Evolutionary conservation across 805 yeast species (phyloP).

Genomic region (Candida parachauliodes): DNA sequence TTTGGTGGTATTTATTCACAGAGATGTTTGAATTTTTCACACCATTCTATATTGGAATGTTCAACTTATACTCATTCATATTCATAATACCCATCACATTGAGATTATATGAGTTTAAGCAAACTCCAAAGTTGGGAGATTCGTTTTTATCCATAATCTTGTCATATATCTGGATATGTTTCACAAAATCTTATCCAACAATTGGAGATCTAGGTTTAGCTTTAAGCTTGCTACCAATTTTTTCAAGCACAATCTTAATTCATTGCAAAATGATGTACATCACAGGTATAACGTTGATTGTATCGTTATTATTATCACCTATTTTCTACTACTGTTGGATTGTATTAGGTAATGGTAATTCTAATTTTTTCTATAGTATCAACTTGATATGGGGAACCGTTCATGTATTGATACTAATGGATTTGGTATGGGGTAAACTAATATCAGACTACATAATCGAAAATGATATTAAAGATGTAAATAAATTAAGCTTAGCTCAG

Average conservation of each 20-base stretch:
- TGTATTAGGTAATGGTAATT: slow-evolving; percentile 88
- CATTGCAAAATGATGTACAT: slow-evolving; percentile 45
- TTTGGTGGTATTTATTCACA: slow-evolving; percentile 98
- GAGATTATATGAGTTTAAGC: slow-evolving; percentile 45
- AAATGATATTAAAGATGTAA: slow-evolving; percentile 27
- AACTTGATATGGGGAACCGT: slow-evolving; percentile 76
- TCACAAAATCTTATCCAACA: slow-evolving; percentile 84
- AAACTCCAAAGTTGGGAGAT: slow-evolving; percentile 23
- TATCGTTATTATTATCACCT: slow-evolving; percentile 68
- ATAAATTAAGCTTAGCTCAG: slow-evolving; percentile 15
- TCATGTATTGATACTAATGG: slow-evolving; percentile 63
- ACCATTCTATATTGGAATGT: slow-evolving; percentile 77
- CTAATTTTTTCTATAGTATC: slow-evolving; percentile 94
- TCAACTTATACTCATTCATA: slow-evolving; percentile 67
- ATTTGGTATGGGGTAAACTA: slow-evolving; percentile 77
- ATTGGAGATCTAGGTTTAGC: slow-evolving; percentile 65
- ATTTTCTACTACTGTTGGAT: slow-evolving; percentile 94
- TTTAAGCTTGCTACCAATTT: slow-evolving; percentile 34
- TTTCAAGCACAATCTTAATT: slow-evolving; percentile 46
- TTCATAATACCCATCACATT: slow-evolving; percentile 73
- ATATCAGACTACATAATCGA: slow-evolving; percentile 54
- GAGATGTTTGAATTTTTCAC: slow-evolving; percentile 91
- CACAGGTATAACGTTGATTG: slow-evolving; percentile 44
- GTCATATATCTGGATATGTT: slow-evolving; percentile 43
- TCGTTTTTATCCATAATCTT: slow-evolving; percentile 54